Evolutionary conservation across 805 yeast genomes (phyloP), one percentile per base, ranked within the genome.

Genomic region (Saccharomycopsis javanensis): DNA sequence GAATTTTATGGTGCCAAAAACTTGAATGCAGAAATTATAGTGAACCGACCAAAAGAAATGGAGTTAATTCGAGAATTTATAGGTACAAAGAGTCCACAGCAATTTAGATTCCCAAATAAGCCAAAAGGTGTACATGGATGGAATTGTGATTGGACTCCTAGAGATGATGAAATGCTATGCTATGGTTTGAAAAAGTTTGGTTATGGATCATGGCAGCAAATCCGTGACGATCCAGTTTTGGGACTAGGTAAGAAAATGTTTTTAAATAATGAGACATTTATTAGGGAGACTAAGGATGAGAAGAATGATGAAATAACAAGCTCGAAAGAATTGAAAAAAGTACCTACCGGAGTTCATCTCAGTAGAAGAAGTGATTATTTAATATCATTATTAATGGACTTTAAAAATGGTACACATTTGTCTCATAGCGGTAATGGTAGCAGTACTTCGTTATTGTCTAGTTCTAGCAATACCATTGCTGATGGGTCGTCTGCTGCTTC

Each of bases 171-270:
- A 54, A 86, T 83, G 82, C 75, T 94, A 55, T 69, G 94, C 60
- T 80, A 87, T 35, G 99, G 99, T 62, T 86, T 92, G 23, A 79
- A 80, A 66, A 90, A 88, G 71, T 91, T 91, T 70, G 99, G 99
- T 0, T 91, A 89, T 69, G 98, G 98, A 16, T 84, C 96, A 0
- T 94, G 99, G 99, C 68, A 79, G 2, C 91, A 87, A 66, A 91
- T 94, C 51, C 78, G 99, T 67, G 99, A 94, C 71, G 99, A 94
- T 71, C 98, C 99, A 1, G 78, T 88, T 55, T 76, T 94, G 58
- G 91, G 90, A 10, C 75, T 94, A 60, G 86, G 88, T 60, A 88
- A 89, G 64, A 94, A 89, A 73, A 72, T 94, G 63, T 94, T 82
- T 65, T 75, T 94, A 64, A 80, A 76, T 57, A 62, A 64, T 37